Percentiles rank a stretch among this genome's conserved stretches.
These are phyloP conservation scores for Cokeromyces recurvatus DNA, from an alignment of 371 early-diverging fungal genomes.

Conservation along the genomic window DNA sequence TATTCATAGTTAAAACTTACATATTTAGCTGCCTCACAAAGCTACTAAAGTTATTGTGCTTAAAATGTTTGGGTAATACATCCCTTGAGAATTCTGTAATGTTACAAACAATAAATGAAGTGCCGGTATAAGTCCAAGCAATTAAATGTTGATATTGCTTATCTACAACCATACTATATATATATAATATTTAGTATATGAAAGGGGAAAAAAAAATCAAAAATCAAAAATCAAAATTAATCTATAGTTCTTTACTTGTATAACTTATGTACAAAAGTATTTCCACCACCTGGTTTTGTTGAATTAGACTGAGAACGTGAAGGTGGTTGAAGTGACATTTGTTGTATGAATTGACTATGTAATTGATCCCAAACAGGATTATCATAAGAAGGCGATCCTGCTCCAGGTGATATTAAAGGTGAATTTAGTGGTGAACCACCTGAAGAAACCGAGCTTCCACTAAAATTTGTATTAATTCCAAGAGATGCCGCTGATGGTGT, in stretches of 20 bases:
- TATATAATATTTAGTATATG: not conserved
- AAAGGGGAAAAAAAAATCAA: not conserved
- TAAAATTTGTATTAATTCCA: slow-evolving; percentile 25
- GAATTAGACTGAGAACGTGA: slow-evolving; percentile 2
- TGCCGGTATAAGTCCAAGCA: slow-evolving; percentile 78
- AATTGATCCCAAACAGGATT: slow-evolving; percentile 17
- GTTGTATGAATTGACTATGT: slow-evolving; percentile 23
- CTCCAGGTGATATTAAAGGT: slow-evolving; percentile 22
- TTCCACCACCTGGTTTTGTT: slow-evolving; percentile 11
- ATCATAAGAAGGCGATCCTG: slow-evolving; percentile 4
- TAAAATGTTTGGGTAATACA: slow-evolving; percentile 76
- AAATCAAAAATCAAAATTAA: too few species aligned
- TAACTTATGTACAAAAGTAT: slow-evolving; percentile 38
- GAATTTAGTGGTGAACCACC: slow-evolving; percentile 30
- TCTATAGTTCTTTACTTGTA: slow-evolving; percentile 33
- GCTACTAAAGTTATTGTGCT: slow-evolving; percentile 80
- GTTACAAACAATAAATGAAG: slow-evolving; percentile 89
- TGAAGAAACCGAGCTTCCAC: slow-evolving; percentile 25
- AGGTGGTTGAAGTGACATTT: slow-evolving; percentile 20
- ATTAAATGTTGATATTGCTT: slow-evolving; percentile 70
- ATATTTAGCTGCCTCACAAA: slow-evolving; percentile 90
- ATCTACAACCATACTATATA: slow-evolving; percentile 18
- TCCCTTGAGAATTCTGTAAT: slow-evolving; percentile 84
- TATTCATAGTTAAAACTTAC: too few species aligned
- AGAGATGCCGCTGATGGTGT: too few species aligned